A percentile compares a stretch with the other conserved stretches of the same genome.
These are phyloP conservation scores for Boeremia lycopersici DNA, from an alignment of 2,329 filamentous ascomycete genomes.

Conservation along the genomic window DNA sequence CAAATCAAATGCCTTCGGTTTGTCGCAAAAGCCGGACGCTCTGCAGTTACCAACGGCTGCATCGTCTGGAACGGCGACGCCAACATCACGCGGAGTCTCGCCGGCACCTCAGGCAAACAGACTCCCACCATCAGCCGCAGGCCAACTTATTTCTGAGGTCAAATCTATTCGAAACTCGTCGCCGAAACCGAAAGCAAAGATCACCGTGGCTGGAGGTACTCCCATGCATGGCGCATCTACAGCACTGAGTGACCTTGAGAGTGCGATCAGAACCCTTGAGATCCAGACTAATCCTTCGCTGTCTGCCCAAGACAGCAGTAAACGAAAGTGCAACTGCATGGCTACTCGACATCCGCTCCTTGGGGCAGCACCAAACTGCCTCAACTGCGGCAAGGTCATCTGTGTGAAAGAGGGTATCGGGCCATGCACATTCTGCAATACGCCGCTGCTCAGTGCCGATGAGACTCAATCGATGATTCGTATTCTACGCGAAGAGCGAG, in stretches of 20 bases:
- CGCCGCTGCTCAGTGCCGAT: conserved; percentile 70
- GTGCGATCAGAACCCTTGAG: conserved; percentile 87
- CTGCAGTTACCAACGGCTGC: conserved; percentile 37
- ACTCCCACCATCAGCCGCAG: conserved; percentile 70
- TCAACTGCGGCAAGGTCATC: conserved; percentile 91
- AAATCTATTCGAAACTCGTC: conserved; percentile 62
- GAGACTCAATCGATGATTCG: conserved; percentile 87
- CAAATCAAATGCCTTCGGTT: conserved; percentile 54
- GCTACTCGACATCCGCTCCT: conserved; percentile 86
- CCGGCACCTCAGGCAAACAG: conserved; percentile 57
- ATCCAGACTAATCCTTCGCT: conserved; percentile 86
- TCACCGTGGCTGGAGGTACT: conserved; percentile 75
- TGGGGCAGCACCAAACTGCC: conserved; percentile 89
- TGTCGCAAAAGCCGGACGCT: conserved; percentile 59
- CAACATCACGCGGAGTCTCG: conserved; percentile 46
- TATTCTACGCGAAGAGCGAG: conserved; percentile 82
- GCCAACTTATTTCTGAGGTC: conserved; percentile 81
- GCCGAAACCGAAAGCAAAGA: conserved; percentile 62
- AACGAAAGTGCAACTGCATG: conserved; percentile 83
- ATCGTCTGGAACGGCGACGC: conserved; percentile 41
- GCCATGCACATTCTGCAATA: conserved; percentile 88
- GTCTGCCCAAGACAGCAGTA: conserved; percentile 58
- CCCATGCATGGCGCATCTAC: conserved; percentile 83
- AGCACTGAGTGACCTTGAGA: conserved; percentile 69
- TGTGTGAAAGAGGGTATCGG: conserved; percentile 93